Evolutionary conservation across 768 basidiomycete genomes (phyloP), one percentile per base, ranked within the genome.

Genomic region (Clavaria fumosa): DNA sequence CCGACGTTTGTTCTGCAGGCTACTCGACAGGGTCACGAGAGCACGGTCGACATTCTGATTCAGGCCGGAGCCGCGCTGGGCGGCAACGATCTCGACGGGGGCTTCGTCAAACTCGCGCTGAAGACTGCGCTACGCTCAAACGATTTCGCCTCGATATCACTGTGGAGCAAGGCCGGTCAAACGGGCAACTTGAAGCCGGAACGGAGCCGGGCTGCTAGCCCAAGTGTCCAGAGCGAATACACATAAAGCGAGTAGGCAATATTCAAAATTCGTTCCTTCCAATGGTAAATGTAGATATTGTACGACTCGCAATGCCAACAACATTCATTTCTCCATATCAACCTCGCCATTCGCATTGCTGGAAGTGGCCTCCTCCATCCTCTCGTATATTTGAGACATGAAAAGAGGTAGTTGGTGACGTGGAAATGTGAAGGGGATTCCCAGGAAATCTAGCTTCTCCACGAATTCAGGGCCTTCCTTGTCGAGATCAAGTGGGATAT

Each of bases 31-130:
- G 67, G 76, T 1, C 70, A 81, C 46, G 62, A 63, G 38, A 57
- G 57, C 10, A 59, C 74, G 4, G 83, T 84, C 2, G 67, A 75
- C 24, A 45, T 69, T 30, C 65, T 90, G 18, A 62, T 81, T 11
- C 71, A 67, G 49, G 75, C 79, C 12, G 86, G 86, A 2, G 83
- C 79, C 27, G 75, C 67, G 36, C 66, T 88, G 17, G 73, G 79
- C 23, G 72, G 79, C 1, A 59, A 70, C 33, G 80, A 88, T 43
- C 59, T 70, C 33, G 80, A 88, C 44, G 63, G 67, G 17, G 64
- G 68, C n/a, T 80, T 73, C 49, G 74, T 64, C 2, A 53, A 59
- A 9, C 54, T 75, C 18, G 66, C 70, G 5, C 46, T 59, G 34
- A 53, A 56, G 35, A 54, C 57, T 14, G 61, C 60, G 2, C 27